These are phyloP conservation scores for Tolypocladium endophyticum DNA, from an alignment of 2,329 filamentous ascomycete genomes.

Conservation along the genomic window DNA sequence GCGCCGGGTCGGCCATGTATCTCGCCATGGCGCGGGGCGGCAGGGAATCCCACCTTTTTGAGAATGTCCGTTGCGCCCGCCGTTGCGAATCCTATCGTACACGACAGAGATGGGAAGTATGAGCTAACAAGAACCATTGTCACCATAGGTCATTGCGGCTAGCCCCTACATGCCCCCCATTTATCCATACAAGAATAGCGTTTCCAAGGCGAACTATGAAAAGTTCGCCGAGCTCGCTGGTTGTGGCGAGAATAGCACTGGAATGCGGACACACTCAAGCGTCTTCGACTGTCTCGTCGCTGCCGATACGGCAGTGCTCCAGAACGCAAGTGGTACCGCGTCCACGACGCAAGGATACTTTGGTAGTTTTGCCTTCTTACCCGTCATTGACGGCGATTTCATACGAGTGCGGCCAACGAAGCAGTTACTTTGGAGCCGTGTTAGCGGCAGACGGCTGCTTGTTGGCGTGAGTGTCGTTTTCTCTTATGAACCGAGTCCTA, in stretches of 20 bases:
- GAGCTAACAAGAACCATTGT: background rate
- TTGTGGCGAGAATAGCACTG: conserved; percentile 9
- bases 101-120: too few species aligned
- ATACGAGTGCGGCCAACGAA: conserved; percentile 17
- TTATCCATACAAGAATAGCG: conserved; percentile 26
- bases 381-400: conserved; percentile 24
- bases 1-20: conserved; percentile 36
- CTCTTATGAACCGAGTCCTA: background rate
- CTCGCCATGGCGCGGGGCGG: conserved; percentile 35
- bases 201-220: conserved; percentile 20
- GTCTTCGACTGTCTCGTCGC: conserved; percentile 23
- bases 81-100: background rate
- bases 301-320: conserved; percentile 20
- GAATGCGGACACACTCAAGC: conserved; percentile 6
- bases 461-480: conserved; percentile 11
- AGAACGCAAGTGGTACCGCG: conserved; percentile 22
- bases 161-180: conserved; percentile 44
- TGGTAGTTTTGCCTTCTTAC: conserved; percentile 24
- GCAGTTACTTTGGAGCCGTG: conserved; percentile 15
- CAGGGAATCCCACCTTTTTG: conserved; percentile 33
- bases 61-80: conserved; percentile 12
- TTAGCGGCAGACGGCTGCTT: conserved; percentile 22
- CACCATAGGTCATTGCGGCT: conserved; percentile 14
- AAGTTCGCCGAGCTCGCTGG: conserved; percentile 21
- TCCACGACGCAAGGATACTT: conserved; percentile 14